A percentile compares a stretch with the other conserved stretches of the same genome.
Conservation (phyloP, 1,284 basidiomycete species). For the Ustilago shanxiensis region DNA sequence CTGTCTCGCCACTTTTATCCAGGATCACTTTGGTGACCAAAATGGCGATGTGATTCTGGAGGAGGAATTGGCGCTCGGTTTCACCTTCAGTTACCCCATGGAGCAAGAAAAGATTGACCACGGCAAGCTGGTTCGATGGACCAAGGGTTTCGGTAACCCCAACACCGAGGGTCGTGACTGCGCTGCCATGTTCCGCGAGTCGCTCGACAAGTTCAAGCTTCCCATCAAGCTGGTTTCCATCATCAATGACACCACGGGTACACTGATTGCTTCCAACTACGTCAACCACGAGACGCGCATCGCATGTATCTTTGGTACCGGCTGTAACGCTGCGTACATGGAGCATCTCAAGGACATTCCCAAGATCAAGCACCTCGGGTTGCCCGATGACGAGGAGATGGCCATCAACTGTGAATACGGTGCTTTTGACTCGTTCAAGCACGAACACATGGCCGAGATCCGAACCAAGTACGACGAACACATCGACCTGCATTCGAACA, state of each 20-base stretch:
- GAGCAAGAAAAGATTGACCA: constrained; percentile 91
- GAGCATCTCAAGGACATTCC: constrained; percentile 83
- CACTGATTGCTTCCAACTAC: constrained; percentile 95
- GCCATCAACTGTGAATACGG: constrained; percentile 98
- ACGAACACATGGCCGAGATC: constrained; percentile 82
- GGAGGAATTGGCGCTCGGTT: constrained; percentile 85
- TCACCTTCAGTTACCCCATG: constrained; percentile 78
- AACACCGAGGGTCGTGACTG: constrained; percentile 95
- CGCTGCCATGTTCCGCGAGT: constrained; percentile 88
- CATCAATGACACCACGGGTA: constrained; percentile 93
- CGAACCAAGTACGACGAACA: constrained; percentile 92
- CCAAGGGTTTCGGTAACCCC: constrained; percentile 93
- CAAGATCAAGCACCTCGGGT: constrained; percentile 81
- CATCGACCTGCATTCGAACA: constrained; percentile 94
- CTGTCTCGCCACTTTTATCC: constrained; percentile 89
- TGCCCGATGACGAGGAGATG: constrained; percentile 81
- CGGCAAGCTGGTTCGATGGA: constrained; percentile 95
- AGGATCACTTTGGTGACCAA: constrained; percentile 77
- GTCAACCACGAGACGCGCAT: constrained; percentile 91
- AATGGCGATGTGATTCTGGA: constrained; percentile 76
- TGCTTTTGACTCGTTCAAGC: constrained; percentile 95
- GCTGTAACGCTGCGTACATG: constrained; percentile 89
- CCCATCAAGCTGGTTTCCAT: constrained; percentile 68
- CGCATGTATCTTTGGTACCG: constrained; percentile 96
- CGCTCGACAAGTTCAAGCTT: constrained; percentile 77